Evolutionary conservation across 179 eudicot species (phyloP), one percentile per base, ranked within the genome.

Genomic region (Beta corolliflora): DNA sequence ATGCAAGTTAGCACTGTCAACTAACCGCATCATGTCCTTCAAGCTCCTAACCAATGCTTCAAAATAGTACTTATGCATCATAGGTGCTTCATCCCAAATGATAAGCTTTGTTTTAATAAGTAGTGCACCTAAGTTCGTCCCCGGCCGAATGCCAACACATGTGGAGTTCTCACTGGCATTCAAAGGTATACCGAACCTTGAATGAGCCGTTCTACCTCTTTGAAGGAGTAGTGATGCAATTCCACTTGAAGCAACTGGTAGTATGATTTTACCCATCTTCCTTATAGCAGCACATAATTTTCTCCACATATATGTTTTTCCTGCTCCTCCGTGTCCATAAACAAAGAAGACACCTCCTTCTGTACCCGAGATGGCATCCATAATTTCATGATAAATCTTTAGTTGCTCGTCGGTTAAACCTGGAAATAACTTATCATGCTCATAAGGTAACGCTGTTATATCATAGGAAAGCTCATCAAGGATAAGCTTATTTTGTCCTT

Each of bases 281-380:
- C 60, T 50, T 7, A 72, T 19, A 9, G 44, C 29, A 18, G 29
- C 74, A 5, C 74, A 66, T 4, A 60, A 46, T 5, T 63, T 36
- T 61, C n/a, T 45, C 77, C 71, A 71, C 1, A 76, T 4, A 61
- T 41, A 61, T 13, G 79, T 60, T 23, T 76, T 76, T 3, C 68
- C 58, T 0, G 70, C 61, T 2, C 55, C 69, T 16, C 79, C 79
- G 56, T 75, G 56, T 5, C 70, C 56, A 36, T 79, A 79, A 1
- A 79, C 23, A 71, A 46, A 80, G 45, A 59, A 80, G 48, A 73
- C 61, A 9, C 77, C 82, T 5, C 82, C 82, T 10, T 79, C 44
- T 13, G 8, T 36, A 2, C n/a, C 2, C 1, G 18, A 55, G 1
- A 80, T 63, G 3, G 63, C 77, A 23, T 0, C 16, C 71, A 73